Percentiles rank a stretch among this genome's conserved stretches.
Evolutionary conservation across 371 early-diverging fungal genomes (phyloP).

Genomic region (Agmasoma carcini): DNA sequence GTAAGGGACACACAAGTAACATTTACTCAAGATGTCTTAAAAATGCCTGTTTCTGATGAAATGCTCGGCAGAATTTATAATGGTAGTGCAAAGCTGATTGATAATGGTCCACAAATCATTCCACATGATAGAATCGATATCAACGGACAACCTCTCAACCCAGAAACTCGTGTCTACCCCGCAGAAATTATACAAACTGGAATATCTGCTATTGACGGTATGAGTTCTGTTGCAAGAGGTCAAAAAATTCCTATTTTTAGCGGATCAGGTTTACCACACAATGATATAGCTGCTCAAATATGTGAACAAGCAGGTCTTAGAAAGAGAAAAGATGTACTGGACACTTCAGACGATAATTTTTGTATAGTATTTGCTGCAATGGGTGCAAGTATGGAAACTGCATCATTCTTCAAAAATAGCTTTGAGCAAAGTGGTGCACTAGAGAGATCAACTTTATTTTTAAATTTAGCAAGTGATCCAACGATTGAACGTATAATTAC

Average conservation of each 20-base stretch:
- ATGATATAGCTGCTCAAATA: conserved; percentile 98
- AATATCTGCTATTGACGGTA: conserved; percentile 96
- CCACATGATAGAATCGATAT: conserved; percentile 95
- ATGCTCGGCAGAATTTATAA: conserved; percentile 97
- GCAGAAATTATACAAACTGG: conserved; percentile 99
- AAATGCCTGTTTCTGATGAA: conserved; percentile 94
- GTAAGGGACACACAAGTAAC: conserved; percentile 83
- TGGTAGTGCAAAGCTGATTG: conserved; percentile 94
- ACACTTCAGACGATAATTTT: conserved; percentile 95
- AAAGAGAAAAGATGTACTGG: conserved; percentile 83
- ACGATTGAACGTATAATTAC: conserved; percentile 99
- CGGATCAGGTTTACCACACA: conserved; percentile 96
- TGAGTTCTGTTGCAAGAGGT: conserved; percentile 99
- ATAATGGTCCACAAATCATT: conserved; percentile 93
- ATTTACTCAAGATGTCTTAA: conserved; percentile 88
- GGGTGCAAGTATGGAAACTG: conserved; percentile 99
- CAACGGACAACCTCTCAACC: conserved; percentile 89
- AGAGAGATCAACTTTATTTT: conserved; percentile 91
- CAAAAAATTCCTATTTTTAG: conserved; percentile 99
- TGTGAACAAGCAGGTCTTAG: conserved; percentile 98
- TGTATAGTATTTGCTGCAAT: conserved; percentile 99
- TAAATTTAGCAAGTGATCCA: conserved; percentile 99
- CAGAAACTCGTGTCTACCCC: conserved; percentile 93
- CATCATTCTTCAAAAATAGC: conserved; percentile 96
- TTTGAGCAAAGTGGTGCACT: conserved; percentile 98